phyloP scores from a whole-genome alignment of 208 protist species.

The Acanthamoeba sp. region DNA sequence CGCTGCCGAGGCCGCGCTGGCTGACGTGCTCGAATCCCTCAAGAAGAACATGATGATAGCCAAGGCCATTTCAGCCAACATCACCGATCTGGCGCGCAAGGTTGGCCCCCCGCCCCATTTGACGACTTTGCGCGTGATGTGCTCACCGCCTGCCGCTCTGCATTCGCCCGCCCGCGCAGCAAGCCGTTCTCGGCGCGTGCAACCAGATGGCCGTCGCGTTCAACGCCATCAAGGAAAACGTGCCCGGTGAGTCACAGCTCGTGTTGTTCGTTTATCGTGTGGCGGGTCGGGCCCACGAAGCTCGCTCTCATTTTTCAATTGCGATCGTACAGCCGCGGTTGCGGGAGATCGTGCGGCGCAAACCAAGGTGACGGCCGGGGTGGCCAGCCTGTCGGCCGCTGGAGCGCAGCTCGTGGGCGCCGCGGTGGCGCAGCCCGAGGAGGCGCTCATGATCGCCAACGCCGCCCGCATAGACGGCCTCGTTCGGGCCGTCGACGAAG shows the following conservation, averaged over 20 bases:
- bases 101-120: neutral
- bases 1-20: slow-evolving; percentile 6
- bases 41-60: slow-evolving; percentile 54
- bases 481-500: neutral
- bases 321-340: neutral
- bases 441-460: slow-evolving; percentile 13
- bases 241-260: neutral
- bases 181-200: neutral
- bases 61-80: slow-evolving; percentile 48
- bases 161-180: neutral
- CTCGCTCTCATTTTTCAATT: too few relatives aligned
- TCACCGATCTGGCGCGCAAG: slow-evolving; percentile 17
- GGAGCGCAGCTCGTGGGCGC: neutral
- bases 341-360: slow-evolving; percentile 13
- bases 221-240: slow-evolving; percentile 29
- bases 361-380: neutral
- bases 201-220: slow-evolving; percentile 35
- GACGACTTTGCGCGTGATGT: too few relatives aligned
- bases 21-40: slow-evolving; percentile 37
- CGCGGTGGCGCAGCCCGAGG: neutral
- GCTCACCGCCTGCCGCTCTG: neutral
- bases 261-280: neutral
- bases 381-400: neutral
- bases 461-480: slow-evolving; percentile 44
- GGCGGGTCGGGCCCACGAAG: too few relatives aligned